Base-by-base conservation (phyloP, 1,284 basidiomycete species). In the Ustilago hordei region DNA sequence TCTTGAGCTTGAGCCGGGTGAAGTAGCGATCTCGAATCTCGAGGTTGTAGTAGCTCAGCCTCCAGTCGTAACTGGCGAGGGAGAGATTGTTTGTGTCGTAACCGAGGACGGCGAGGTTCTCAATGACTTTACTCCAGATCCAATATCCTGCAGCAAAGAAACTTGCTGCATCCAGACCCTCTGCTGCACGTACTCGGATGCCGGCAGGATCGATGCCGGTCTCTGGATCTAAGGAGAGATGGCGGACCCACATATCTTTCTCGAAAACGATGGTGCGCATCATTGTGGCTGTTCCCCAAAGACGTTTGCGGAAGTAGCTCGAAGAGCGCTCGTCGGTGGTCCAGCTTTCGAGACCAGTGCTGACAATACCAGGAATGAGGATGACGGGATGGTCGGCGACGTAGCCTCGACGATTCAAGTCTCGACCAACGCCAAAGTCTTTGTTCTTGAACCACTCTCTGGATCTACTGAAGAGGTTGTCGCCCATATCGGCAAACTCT, bases 1-100 rank as follows among this genome's bases (percentile, higher is more conserved):
- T 93, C 4, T 90, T 92, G 8, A 88, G 84, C 87, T 97, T 98
- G 56, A 99, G 89, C 64, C 90, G 91, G 0, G 93, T 94, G 83
- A 97, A 98, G 87, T 95, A 98, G 4, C 91, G 91, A 86, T 99
- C 97, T 36, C 97, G 90, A 76, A 92, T 57, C 56, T 99, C 95
- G 57, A 90, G 88, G 83, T 99, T 98, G 87, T 91, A 92, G 86
- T 91, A 95, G n/a, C 93, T 93, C 61, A 98, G 85, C 45, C 95
- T 89, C 87, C 88, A 88, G 59, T 85, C 84, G 72, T 85, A 86
- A 55, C 67, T 70, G n/a, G 84, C 84, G 28, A 85, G 74, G 54
- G 70, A 81, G 59, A 85, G 79, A 55, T 80, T 80, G 72, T 82
- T 83, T 60, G 76, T 78, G 39, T 85, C 84, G 67, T 85, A 85